Evolutionary conservation across 805 yeast genomes (phyloP).

Genomic region (Spathaspora girioi): DNA sequence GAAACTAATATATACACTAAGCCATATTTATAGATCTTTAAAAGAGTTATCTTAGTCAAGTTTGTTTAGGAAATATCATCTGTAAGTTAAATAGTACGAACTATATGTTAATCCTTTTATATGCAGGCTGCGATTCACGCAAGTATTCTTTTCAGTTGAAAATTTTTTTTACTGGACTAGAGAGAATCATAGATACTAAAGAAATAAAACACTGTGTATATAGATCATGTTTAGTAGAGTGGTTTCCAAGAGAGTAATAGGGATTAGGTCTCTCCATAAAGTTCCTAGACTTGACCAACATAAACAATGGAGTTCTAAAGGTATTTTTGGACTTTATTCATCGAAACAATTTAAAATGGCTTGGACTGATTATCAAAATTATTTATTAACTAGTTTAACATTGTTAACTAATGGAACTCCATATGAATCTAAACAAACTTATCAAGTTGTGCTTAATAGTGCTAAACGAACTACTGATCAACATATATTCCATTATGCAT

Average conservation of each 20-base stretch:
- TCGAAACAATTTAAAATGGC: slow-evolving; percentile 64
- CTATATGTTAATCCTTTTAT: not conserved
- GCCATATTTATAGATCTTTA: no score
- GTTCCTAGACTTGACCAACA: slow-evolving; percentile 55
- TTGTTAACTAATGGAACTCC: slow-evolving; percentile 73
- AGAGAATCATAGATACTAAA: not conserved
- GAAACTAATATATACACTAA: no score
- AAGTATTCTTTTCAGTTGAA: not conserved
- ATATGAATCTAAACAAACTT: slow-evolving; percentile 71
- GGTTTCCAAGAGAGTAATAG: not conserved
- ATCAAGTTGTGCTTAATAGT: slow-evolving; percentile 63
- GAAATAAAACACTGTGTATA: not conserved
- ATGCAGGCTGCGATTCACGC: not conserved
- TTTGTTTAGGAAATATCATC: no score
- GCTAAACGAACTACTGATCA: slow-evolving; percentile 65
- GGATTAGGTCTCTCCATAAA: slow-evolving; percentile 46
- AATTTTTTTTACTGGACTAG: not conserved
- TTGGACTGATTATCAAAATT: slow-evolving; percentile 80
- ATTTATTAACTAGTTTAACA: slow-evolving; percentile 56
- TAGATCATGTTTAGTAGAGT: not conserved
- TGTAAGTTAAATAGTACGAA: no score
- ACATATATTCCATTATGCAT: slow-evolving; percentile 78
- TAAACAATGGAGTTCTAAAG: slow-evolving; percentile 36
- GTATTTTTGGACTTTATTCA: slow-evolving; percentile 64
- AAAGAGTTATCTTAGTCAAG: no score